Evolutionary conservation across 2,329 filamentous ascomycete genomes (phyloP), one percentile per base, ranked within the genome.

Genomic region (Simplicillium sp.): DNA sequence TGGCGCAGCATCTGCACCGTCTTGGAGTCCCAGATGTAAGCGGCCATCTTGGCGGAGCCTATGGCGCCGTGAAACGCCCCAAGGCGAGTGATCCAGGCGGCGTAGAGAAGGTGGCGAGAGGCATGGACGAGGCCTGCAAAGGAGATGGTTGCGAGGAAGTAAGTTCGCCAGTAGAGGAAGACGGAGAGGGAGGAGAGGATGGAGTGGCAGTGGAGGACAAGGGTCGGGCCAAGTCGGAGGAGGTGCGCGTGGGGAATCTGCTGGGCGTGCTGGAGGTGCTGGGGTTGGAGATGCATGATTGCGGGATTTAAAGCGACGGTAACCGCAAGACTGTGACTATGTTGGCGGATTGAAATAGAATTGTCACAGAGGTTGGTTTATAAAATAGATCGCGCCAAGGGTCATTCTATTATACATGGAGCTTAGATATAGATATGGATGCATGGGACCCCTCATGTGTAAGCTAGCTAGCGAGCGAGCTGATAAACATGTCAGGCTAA

Each of bases 21-120:
- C 34, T 54, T 59, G 14, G 59, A 62, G 39, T 67, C 57, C 67
- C 67, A 71, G 11, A 59, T 41, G 20, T 48, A 45, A 25, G 46
- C 45, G 7, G 49, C 48, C 13, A 54, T 53, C 36, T 52, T 51
- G 31, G 43, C 50, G 7, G 58, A 60, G 43, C 56, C 50, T 39
- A 50, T 45, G 37, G 54, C 50, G 12, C 51, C 47, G 40, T 58
- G 55, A 25, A 54, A 40, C 16, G 52, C 54, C 37, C 60, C 51
- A 39, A 58, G 42, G 14, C 49, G 55, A 40, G 58, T 49, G 4
- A 52, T 54, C 16, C 54, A 18, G 16, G 58, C 42, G n/a, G 51
- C 51, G 13, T 53, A 45, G 13, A 56, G 31, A 34, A 60, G 36
- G 18, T 54, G 46, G 15, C 46, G 52, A 37, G 49, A 51, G 16